These are phyloP conservation scores for Thalassiosira profunda DNA, from an alignment of 108 stramenopile species.

Conservation along the genomic window DNA sequence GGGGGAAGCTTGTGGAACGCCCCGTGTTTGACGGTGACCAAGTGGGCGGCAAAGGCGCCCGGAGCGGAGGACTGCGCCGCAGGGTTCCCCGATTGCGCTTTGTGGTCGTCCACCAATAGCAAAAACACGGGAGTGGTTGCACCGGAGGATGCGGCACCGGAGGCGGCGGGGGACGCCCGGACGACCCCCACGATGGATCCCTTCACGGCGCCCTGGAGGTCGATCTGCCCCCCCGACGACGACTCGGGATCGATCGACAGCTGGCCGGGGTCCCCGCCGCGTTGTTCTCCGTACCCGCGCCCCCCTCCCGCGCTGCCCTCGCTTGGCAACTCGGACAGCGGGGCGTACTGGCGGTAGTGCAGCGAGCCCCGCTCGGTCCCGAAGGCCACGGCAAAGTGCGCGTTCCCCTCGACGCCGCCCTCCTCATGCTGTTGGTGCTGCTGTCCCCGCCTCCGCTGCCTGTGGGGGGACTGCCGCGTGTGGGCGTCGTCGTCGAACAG, in stretches of 20 bases:
- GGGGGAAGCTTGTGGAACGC: conserved; percentile 57
- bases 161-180: conserved; percentile 29
- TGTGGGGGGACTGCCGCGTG: neutral
- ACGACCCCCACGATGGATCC: conserved; percentile 44
- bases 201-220: conserved; percentile 33
- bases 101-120: conserved; percentile 82
- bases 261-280: conserved; percentile 6
- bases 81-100: conserved; percentile 28
- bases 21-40: conserved; percentile 70
- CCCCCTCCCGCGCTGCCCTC: neutral
- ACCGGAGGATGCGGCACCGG: conserved; percentile 15
- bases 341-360: conserved; percentile 67
- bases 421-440: neutral
- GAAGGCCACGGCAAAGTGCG: conserved; percentile 58
- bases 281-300: neutral
- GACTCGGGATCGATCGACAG: conserved; percentile 11
- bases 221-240: conserved; percentile 7
- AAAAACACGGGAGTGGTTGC: conserved; percentile 60
- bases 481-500: conserved; percentile 37
- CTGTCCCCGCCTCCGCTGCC: neutral
- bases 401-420: neutral
- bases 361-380: conserved; percentile 84
- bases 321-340: neutral
- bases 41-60: conserved; percentile 67
- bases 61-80: conserved; percentile 10